These are phyloP conservation scores for Chloranthus sessilifolius DNA, from an alignment of 164 flowering plant species.

Conservation along the genomic window DNA sequence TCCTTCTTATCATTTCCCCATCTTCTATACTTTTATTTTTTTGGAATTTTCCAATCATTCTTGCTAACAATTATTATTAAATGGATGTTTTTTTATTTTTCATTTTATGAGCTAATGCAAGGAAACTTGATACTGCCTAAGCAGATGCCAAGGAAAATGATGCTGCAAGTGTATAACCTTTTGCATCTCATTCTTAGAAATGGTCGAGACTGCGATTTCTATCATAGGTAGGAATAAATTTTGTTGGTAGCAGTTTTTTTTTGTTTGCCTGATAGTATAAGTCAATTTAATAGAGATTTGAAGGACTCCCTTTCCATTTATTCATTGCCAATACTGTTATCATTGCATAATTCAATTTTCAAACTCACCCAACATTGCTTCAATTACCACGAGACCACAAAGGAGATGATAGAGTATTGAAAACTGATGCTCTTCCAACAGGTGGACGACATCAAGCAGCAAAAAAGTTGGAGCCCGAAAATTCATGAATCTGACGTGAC, in stretches of 20 bases:
- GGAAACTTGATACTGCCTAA: conserved; percentile 11
- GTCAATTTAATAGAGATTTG: background rate
- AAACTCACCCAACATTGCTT: too few relatives aligned
- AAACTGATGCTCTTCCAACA: too few relatives aligned
- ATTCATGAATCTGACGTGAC: too few relatives aligned
- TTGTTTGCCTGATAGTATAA: background rate
- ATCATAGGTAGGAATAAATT: conserved; percentile 61
- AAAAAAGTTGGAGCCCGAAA: too few relatives aligned
- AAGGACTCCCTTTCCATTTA: background rate
- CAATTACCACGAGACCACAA: too few relatives aligned
- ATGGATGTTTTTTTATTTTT: background rate
- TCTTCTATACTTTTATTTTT: background rate
- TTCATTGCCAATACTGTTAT: too few relatives aligned
- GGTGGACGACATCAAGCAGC: too few relatives aligned
- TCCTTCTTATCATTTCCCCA: background rate
- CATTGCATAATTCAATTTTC: too few relatives aligned
- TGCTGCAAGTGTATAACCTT: conserved; percentile 90
- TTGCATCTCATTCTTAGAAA: conserved; percentile 65
- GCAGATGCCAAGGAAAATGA: conserved; percentile 97
- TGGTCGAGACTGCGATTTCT: conserved; percentile 93
- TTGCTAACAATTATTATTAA: background rate
- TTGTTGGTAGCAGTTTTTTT: background rate
- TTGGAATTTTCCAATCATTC: background rate
- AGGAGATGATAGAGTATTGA: too few relatives aligned
- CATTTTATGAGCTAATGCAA: conserved; percentile 7